A percentile compares a stretch with the other conserved stretches of the same genome.
Conservation (phyloP, 2,329 filamentous ascomycete species). For the Talaromyces rugulosus region DNA sequence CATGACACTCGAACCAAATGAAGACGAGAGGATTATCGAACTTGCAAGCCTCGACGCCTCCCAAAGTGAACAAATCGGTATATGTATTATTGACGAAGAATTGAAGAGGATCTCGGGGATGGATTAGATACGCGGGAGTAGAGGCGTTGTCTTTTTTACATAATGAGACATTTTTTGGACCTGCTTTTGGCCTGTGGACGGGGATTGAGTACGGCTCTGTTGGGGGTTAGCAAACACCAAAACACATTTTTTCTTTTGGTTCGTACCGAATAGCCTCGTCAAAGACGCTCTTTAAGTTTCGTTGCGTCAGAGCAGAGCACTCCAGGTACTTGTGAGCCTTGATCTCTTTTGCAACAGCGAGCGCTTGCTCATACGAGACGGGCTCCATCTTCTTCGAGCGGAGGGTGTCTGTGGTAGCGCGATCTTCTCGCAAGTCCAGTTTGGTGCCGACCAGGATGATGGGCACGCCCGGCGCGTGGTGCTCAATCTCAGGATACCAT, state of each 20-base stretch:
- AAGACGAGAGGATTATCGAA: neutral
- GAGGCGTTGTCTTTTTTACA: constrained; percentile 26
- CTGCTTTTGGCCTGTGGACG: constrained; percentile 43
- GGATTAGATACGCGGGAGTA: constrained; percentile 3
- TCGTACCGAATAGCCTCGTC: constrained; percentile 94
- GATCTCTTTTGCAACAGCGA: constrained; percentile 88
- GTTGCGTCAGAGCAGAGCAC: constrained; percentile 93
- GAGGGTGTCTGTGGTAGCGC: constrained; percentile 73
- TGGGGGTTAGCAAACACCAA: neutral
- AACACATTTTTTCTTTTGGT: neutral
- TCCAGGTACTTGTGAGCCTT: constrained; percentile 95
- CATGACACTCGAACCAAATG: neutral
- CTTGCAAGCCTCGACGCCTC: neutral
- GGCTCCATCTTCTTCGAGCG: constrained; percentile 92
- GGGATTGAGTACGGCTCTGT: constrained; percentile 46
- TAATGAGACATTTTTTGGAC: constrained; percentile 44
- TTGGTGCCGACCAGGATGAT: constrained; percentile 98
- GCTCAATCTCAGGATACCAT: constrained; percentile 98
- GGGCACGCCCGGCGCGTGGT: constrained; percentile 90
- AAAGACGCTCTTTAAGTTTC: constrained; percentile 97
- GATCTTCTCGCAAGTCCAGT: constrained; percentile 89
- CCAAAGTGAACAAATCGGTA: constrained; percentile 4
- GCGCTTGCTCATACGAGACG: constrained; percentile 90
- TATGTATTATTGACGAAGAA: neutral
- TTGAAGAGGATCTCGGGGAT: neutral